Conservation (phyloP, 192 early-diverging fungal genomes). For the Backusella westeae region DNA sequence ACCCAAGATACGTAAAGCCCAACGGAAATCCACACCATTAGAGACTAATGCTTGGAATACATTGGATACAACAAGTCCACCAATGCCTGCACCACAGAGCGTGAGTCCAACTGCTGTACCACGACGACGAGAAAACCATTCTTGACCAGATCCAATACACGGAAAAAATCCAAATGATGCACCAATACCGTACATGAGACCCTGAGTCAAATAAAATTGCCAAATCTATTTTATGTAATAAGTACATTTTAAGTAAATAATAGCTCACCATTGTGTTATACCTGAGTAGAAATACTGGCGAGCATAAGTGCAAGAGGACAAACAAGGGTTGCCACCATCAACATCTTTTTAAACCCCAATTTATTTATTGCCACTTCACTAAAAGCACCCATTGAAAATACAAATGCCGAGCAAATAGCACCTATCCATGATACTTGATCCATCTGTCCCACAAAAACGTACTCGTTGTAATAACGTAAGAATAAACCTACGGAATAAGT, state of each 20-base stretch:
- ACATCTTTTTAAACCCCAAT: slow-evolving; percentile 49
- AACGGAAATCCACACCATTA: slow-evolving; percentile 46
- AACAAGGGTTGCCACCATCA: slow-evolving; percentile 44
- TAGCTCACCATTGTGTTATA: background rate
- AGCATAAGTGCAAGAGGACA: slow-evolving; percentile 41
- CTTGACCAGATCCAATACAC: slow-evolving; percentile 33
- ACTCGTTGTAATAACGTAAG: slow-evolving; percentile 26
- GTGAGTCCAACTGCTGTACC: slow-evolving; percentile 38
- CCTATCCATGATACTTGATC: slow-evolving; percentile 45
- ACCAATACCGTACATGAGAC: slow-evolving; percentile 39
- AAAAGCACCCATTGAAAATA: slow-evolving; percentile 41
- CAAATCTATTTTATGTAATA: slow-evolving; percentile 23
- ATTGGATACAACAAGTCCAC: slow-evolving; percentile 49
- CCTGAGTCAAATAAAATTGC: slow-evolving; percentile 52
- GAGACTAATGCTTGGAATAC: slow-evolving; percentile 57
- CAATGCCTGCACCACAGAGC: slow-evolving; percentile 38
- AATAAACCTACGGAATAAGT: background rate
- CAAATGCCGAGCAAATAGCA: slow-evolving; percentile 39
- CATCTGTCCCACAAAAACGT: slow-evolving; percentile 37
- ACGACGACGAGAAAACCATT: slow-evolving; percentile 38
- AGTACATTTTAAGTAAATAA: background rate
- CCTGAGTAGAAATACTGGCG: slow-evolving; percentile 34
- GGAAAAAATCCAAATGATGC: slow-evolving; percentile 42
- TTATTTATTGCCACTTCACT: slow-evolving; percentile 27
- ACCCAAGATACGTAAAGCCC: slow-evolving; percentile 62